phyloP scores from a whole-genome alignment of 2,329 filamentous ascomycete species.

The Beauveria caledonica region DNA sequence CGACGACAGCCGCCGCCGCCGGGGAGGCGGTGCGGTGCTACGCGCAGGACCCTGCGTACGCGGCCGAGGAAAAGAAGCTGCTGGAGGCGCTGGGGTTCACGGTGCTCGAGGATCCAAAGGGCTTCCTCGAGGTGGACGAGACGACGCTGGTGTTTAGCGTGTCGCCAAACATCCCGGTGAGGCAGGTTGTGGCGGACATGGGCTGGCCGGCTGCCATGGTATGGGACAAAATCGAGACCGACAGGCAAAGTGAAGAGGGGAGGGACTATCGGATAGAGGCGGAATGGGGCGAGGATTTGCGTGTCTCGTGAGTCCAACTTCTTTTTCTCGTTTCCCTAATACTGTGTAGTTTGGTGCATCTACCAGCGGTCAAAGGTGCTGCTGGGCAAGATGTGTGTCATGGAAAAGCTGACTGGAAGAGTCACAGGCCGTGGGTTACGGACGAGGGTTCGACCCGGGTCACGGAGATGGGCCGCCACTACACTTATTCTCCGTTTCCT shows the following conservation, averaged over 20 bases:
- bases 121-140: constrained; percentile 16
- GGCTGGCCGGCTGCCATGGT: constrained; percentile 16
- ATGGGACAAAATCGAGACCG: constrained; percentile 11
- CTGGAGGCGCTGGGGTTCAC: constrained; percentile 7
- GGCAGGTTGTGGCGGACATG: constrained; percentile 17
- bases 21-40: background rate
- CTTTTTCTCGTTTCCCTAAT: background rate
- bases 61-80: constrained; percentile 1
- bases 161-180: constrained; percentile 15
- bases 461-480: background rate
- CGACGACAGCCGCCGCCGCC: background rate
- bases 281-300: background rate
- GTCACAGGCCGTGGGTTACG: background rate
- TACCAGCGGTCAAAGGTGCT: too few relatives aligned
- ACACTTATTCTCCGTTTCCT: background rate
- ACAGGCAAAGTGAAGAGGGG: background rate
- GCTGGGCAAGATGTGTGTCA: too few relatives aligned
- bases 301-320: background rate
- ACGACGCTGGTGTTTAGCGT: constrained; percentile 15
- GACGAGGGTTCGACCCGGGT: background rate
- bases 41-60: constrained; percentile 14
- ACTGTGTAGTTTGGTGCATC: too few relatives aligned
- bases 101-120: constrained; percentile 12
- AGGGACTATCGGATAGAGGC: background rate
- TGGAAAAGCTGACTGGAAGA: background rate